Conservation (phyloP, 768 basidiomycete species). For the Agrocybe pediades region DNA sequence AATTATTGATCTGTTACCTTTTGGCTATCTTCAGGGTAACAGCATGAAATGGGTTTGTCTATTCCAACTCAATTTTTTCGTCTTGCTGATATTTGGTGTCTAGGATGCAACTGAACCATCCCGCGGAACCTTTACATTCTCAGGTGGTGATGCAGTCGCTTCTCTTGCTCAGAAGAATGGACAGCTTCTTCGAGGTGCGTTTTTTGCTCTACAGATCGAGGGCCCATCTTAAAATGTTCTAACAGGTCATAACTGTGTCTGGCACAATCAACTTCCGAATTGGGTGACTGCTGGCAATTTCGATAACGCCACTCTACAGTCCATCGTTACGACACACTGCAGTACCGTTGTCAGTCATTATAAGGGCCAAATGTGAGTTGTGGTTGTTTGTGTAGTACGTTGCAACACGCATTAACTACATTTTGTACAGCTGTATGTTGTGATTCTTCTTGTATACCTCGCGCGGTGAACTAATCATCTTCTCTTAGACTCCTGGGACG, state of each 20-base stretch:
- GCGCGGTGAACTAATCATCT: conserved; percentile 24
- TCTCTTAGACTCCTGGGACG: conserved; percentile 48
- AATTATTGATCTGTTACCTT: background rate
- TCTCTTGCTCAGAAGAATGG: conserved; percentile 45
- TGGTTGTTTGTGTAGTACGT: background rate
- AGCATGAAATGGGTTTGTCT: conserved; percentile 56
- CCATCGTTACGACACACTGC: conserved; percentile 49
- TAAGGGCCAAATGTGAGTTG: conserved; percentile 47
- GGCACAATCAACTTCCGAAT: conserved; percentile 53
- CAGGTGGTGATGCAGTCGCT: conserved; percentile 44
- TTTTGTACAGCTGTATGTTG: conserved; percentile 8
- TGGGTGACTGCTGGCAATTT: conserved; percentile 48
- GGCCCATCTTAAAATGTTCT: background rate
- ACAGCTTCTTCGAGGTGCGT: conserved; percentile 45
- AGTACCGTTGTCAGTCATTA: conserved; percentile 50
- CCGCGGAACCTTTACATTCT: conserved; percentile 48
- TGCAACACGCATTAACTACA: background rate
- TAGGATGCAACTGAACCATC: conserved; percentile 56
- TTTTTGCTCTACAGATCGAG: background rate
- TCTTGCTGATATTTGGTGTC: too few relatives aligned
- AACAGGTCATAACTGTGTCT: conserved; percentile 46
- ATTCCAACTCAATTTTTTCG: background rate
- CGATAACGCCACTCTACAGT: conserved; percentile 38
- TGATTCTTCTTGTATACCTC: background rate
- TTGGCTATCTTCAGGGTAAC: conserved; percentile 30